Conservation (phyloP, 2,329 filamentous ascomycete genomes). For the Penicillium psychrosexuale region DNA sequence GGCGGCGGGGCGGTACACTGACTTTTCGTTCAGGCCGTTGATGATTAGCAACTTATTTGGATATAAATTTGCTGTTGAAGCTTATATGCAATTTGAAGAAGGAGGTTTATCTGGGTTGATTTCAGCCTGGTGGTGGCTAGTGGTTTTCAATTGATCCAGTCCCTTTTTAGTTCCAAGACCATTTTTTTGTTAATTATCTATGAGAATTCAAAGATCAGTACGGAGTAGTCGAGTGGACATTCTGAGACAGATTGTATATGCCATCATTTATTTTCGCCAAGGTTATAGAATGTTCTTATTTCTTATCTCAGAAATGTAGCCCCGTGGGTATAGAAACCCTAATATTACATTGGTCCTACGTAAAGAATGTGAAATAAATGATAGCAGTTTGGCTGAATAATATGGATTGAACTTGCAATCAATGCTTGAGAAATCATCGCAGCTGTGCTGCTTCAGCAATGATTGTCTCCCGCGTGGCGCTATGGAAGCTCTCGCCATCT, state of each 20-base stretch:
- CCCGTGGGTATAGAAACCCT: not conserved
- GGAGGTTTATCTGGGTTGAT: too few relatives aligned
- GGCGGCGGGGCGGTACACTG: not conserved
- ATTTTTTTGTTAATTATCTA: not conserved
- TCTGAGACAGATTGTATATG: not conserved
- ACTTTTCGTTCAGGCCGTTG: not conserved
- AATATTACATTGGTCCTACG: not conserved
- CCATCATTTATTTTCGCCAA: not conserved
- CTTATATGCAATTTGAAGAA: not conserved
- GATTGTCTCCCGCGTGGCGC: not conserved
- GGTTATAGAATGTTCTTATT: not conserved
- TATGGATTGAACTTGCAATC: not conserved
- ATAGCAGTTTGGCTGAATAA: not conserved
- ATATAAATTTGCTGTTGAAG: not conserved
- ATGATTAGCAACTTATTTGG: not conserved
- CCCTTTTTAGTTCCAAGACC: not conserved
- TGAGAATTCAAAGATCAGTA: not conserved
- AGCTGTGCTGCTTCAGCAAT: constrained; percentile 1
- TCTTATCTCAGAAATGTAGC: not conserved
- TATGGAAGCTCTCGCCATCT: not conserved
- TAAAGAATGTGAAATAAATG: not conserved
- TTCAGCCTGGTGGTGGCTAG: too few relatives aligned
- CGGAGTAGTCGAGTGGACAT: too few relatives aligned
- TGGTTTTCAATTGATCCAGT: not conserved
- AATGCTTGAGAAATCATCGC: not conserved